These are phyloP conservation scores for Aspergillus sp. DNA, from an alignment of 2,329 filamentous ascomycete genomes.

Conservation along the genomic window DNA sequence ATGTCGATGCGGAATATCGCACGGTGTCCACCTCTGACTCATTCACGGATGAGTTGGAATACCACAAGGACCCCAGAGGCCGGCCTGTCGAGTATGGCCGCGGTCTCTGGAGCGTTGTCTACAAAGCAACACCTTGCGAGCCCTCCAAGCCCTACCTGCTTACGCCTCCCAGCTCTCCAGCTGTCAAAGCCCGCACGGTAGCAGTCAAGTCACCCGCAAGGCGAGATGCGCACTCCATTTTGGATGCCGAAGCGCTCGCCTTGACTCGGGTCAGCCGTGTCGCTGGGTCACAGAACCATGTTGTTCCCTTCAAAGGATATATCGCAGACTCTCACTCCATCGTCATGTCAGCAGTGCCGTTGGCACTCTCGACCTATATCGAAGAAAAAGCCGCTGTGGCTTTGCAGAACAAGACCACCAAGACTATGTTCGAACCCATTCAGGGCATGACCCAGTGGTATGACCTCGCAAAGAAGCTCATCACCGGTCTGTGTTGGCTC, in stretches of 20 bases:
- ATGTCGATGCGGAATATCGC: conserved; percentile 3
- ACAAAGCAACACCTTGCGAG: conserved; percentile 39
- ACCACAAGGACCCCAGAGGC: conserved; percentile 30
- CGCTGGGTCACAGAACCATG: conserved; percentile 34
- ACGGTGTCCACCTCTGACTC: conserved; percentile 16
- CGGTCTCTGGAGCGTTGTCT: conserved; percentile 52
- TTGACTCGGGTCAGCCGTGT: conserved; percentile 42
- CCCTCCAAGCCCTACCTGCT: conserved; percentile 14
- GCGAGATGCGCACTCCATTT: conserved; percentile 42
- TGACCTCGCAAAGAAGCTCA: conserved; percentile 42
- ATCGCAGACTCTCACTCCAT: conserved; percentile 41
- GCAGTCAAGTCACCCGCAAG: conserved; percentile 49
- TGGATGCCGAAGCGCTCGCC: conserved; percentile 46
- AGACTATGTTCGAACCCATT: conserved; percentile 50
- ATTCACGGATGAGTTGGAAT: conserved; percentile 38
- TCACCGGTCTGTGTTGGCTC: conserved; percentile 47
- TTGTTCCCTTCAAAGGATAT: conserved; percentile 50
- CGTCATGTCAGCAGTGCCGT: conserved; percentile 48
- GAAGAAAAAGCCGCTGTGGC: conserved; percentile 34
- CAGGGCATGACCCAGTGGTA: conserved; percentile 44
- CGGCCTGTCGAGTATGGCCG: conserved; percentile 43
- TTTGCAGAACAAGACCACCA: conserved; percentile 37
- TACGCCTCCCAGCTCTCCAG: conserved; percentile 42
- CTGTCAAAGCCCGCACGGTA: conserved; percentile 33
- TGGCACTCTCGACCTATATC: conserved; percentile 46